Evolutionary conservation across 257 asterid species (phyloP), one percentile per base, ranked within the genome.

Genomic region (Ocimum tenuiflorum): DNA sequence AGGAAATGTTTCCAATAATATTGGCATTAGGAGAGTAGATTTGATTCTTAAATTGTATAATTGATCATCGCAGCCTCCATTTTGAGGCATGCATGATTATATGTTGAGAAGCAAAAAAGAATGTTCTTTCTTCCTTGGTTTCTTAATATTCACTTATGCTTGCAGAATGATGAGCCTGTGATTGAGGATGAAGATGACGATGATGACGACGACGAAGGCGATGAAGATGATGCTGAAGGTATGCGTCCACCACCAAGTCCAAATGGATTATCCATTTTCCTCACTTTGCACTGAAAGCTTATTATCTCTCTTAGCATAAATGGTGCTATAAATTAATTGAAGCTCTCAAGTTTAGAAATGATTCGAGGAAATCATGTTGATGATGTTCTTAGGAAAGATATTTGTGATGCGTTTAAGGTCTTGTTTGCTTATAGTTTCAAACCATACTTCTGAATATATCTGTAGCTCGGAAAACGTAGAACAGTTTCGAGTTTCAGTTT

Each of bases 201-300:
- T 1, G 84, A 79, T 13, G 84, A 79, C 2, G 81, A 79, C 11
- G 83, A 79, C 0, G 84, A 77, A 8, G 82, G 53, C 0, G 83
- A 75, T 55, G 85, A 77, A 2, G 81, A 71, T 72, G 83, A 79
- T 7, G 73, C 39, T 27, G 85, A 80, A 76, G 85, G 85, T 80
- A 65, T 47, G 31, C 52, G 20, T 42, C 46, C 59, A 31, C 39
- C 54, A 8, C 39, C 7, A 60, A 46, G 49, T 15, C 36, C 43
- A 20, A 9, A 11, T 22, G 3, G 31, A 7, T n/a, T 17, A 35
- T 64, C 19, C 12, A 43, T 45, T 46, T 20, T 24, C 60, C 61
- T 65, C 17, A 11, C 12, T 31, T 45, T 50, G 0, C 24, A 3
- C 58, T 6, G 2, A n/a, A 11, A 50, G 4, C 17, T 52, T 46